Evolutionary conservation across 306 rosid genomes (phyloP), one percentile per base, ranked within the genome.

Genomic region (Lotus japonicus): DNA sequence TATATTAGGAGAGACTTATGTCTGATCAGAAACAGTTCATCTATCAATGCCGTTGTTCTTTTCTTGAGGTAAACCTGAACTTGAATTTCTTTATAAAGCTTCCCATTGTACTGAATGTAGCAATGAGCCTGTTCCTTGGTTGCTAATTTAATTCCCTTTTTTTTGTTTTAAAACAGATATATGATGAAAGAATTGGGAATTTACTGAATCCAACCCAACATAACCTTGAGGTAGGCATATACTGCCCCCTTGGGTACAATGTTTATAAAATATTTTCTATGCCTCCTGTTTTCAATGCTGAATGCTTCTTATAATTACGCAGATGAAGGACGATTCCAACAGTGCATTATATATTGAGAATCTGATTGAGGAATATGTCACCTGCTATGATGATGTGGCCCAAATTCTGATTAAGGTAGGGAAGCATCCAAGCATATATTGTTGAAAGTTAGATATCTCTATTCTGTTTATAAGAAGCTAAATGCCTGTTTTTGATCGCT

Each of bases 31-130:
- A 83, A 60, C 96, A 82, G 74, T 83, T 84, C 41, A 88, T 84
- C 63, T 90, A 85, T 82, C 97, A 90, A 78, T 90, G 91, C 45
- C 97, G 95, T 13, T 94, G 96, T 70, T 94, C 97, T 63, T 94
- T 94, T 68, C 70, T 88, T 23, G 97, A 94, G 99, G 99, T 88
- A 80, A 35, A 35, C 44, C 43, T 68, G 51, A 16, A 28, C 44
- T 59, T 70, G 15, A 21, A 7, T 54, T 66, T 58, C 53, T 10
- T 60, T 28, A 35, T n/a, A 38, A 53, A 66, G 58, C 39, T 43
- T 15, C 4, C 42, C 9, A 46, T 3, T 26, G 33, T 26, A 26
- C 33, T 26, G 33, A 26, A 19, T 49, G 35, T 8, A 19, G 64
- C 36, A 39, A 23, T 9, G 52, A 44, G 57, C 11, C 53, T 62